phyloP scores from a whole-genome alignment of 306 rosid genomes.

The Bauhinia variegata region DNA sequence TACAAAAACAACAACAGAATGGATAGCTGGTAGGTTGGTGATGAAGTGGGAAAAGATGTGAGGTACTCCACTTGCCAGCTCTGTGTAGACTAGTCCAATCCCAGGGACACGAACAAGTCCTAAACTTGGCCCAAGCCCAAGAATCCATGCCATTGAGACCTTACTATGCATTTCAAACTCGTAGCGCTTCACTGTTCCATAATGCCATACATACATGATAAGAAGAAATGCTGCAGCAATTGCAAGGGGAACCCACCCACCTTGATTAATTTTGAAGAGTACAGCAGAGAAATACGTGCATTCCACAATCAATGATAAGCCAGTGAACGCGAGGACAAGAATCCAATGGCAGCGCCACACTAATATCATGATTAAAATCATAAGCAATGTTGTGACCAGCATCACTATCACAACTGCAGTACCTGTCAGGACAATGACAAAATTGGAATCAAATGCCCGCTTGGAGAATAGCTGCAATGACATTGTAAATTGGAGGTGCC shows the following conservation, averaged over 20 bases:
- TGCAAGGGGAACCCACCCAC: conserved; percentile 97
- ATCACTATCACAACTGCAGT: conserved; percentile 89
- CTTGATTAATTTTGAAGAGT: conserved; percentile 81
- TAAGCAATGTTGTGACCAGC: conserved; percentile 86
- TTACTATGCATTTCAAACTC: conserved; percentile 91
- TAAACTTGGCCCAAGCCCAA: conserved; percentile 94
- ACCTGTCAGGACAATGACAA: conserved; percentile 64
- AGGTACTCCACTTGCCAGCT: conserved; percentile 95
- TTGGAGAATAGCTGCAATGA: too few species aligned
- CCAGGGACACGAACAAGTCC: conserved; percentile 98
- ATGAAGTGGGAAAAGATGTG: conserved; percentile 96
- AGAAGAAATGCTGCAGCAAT: conserved; percentile 75
- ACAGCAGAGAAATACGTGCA: conserved; percentile 84
- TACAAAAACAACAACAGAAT: conserved; percentile 82
- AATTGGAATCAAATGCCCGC: conserved; percentile 14
- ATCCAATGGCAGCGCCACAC: conserved; percentile 97
- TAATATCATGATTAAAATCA: conserved; percentile 82
- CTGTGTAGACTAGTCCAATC: conserved; percentile 93
- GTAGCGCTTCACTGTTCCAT: conserved; percentile 77
- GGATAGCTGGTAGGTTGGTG: conserved; percentile 96
- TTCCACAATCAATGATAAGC: conserved; percentile 76
- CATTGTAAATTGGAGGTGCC: too few species aligned
- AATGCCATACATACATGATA: conserved; percentile 93
- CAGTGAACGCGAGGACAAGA: conserved; percentile 67
- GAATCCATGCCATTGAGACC: conserved; percentile 98